These are phyloP conservation scores for Neurospora cerealis DNA, from an alignment of 495 filamentous ascomycete species.

Conservation along the genomic window DNA sequence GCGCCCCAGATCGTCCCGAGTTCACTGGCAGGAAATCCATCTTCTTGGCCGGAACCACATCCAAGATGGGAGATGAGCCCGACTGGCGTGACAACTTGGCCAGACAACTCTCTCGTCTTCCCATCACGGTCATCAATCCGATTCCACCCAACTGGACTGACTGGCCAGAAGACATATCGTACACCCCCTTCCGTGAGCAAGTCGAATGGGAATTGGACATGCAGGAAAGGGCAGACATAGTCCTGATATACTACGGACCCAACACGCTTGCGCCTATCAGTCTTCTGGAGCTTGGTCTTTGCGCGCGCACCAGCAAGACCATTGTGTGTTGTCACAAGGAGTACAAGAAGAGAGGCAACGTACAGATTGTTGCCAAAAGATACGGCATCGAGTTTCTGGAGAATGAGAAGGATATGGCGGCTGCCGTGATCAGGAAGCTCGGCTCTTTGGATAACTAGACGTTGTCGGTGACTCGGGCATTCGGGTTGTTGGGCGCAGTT, in stretches of 20 bases:
- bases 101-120: slow-evolving; percentile 24
- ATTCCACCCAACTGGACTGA: slow-evolving; percentile 41
- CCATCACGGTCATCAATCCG: slow-evolving; percentile 52
- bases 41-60: slow-evolving; percentile 37
- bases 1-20: slow-evolving; percentile 21
- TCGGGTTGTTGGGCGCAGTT: background rate
- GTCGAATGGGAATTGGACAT: slow-evolving; percentile 51
- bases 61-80: slow-evolving; percentile 6
- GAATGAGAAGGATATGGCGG: slow-evolving; percentile 19
- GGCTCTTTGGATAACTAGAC: background rate
- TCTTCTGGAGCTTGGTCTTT: slow-evolving; percentile 31
- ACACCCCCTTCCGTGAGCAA: slow-evolving; percentile 38
- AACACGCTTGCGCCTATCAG: slow-evolving; percentile 20
- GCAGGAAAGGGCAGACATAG: slow-evolving; percentile 39
- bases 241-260: slow-evolving; percentile 46
- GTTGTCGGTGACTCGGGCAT: background rate
- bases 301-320: slow-evolving; percentile 31
- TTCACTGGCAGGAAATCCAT: slow-evolving; percentile 18
- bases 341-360: slow-evolving; percentile 48
- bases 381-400: slow-evolving; percentile 30
- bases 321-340: slow-evolving; percentile 42
- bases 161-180: slow-evolving; percentile 37
- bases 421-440: slow-evolving; percentile 16
- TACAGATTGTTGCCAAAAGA: slow-evolving; percentile 41
- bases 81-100: slow-evolving; percentile 34